These are phyloP conservation scores for Reticulascus tulasneorum DNA, from an alignment of 2,329 filamentous ascomycete genomes.

Conservation along the genomic window DNA sequence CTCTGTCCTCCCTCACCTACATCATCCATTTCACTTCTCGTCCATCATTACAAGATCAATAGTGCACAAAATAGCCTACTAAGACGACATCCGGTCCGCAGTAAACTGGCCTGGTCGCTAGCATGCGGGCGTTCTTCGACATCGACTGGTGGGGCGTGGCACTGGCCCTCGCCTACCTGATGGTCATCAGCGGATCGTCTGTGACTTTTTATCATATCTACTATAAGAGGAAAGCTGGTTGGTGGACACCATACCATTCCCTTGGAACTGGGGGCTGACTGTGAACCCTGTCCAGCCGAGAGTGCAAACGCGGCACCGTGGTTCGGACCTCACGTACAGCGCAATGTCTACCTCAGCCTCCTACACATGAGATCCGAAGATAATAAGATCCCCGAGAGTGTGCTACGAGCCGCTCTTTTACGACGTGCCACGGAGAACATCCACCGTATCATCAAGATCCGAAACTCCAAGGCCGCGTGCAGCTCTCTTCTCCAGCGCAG, in stretches of 20 bases:
- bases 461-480: slow-evolving; percentile 83
- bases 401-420: slow-evolving; percentile 83
- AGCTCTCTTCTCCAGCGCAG: slow-evolving; percentile 80
- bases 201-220: slow-evolving; percentile 91
- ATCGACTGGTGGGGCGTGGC: slow-evolving; percentile 77
- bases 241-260: slow-evolving; percentile 24
- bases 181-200: slow-evolving; percentile 81
- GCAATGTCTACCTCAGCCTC: slow-evolving; percentile 91
- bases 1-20: too few species aligned
- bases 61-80: too few species aligned
- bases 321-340: slow-evolving; percentile 87
- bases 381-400: slow-evolving; percentile 70
- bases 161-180: slow-evolving; percentile 85
- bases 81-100: too few species aligned
- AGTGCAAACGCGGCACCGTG: slow-evolving; percentile 86
- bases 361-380: slow-evolving; percentile 69
- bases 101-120: too few species aligned
- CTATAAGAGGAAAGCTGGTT: slow-evolving; percentile 83
- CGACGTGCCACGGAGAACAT: slow-evolving; percentile 91
- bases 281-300: slow-evolving; percentile 50
- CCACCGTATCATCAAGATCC: slow-evolving; percentile 81
- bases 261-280: neutral
- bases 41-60: too few species aligned
- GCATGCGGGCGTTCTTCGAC: too few species aligned
- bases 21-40: too few species aligned